Base-by-base conservation (phyloP, 768 basidiomycete species). In the Neoboletus subvelutipes region DNA sequence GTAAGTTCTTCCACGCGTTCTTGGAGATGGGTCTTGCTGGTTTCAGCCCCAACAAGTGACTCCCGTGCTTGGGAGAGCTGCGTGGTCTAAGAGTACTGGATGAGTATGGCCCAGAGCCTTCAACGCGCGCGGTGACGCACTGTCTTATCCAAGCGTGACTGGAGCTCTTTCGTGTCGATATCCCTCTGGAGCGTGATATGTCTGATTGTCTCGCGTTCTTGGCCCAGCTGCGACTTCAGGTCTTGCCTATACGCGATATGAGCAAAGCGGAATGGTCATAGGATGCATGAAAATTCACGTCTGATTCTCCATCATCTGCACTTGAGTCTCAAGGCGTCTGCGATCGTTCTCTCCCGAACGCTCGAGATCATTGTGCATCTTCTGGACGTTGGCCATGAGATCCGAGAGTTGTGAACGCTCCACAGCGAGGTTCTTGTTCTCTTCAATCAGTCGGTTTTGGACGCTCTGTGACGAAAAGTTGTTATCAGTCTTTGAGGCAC, bases 281-380 rank as follows among this genome's bases (percentile, higher is more conserved):
- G 28, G 11, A 11, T 7, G 20, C 17, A 36, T 4, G 36, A 59
- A 45, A 20, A 76, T 83, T 55, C 65, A 96, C 91, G 81, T 83
- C 66, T 96, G 94, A 40, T 76, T 76, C 67, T 94, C 90, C 52
- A 94, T 73, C 73, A 87, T 79, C 62, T 90, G 84, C 41, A 93
- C 73, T 64, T 93, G 87, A 54, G 78, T 85, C 71, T 97, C 94
- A 34, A 95, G 74, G 9, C 92, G 83, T 15, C 84, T 78, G 20
- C 91, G 82, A 63, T 95, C 91, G 56, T 92, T 95, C 67, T 88
- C 86, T 7, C 87, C 85, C 0, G 89, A 88, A 49, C 86, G 81
- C 67, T 95, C 93, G 8, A 92, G 78, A 63, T 97, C 95, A 54
- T 83, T 84, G 64, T 93, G 91, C 85, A 97, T 93, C 66, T 83